These are phyloP conservation scores for Aspergillus glaucus DNA, from an alignment of 2,329 filamentous ascomycete genomes.

Conservation along the genomic window DNA sequence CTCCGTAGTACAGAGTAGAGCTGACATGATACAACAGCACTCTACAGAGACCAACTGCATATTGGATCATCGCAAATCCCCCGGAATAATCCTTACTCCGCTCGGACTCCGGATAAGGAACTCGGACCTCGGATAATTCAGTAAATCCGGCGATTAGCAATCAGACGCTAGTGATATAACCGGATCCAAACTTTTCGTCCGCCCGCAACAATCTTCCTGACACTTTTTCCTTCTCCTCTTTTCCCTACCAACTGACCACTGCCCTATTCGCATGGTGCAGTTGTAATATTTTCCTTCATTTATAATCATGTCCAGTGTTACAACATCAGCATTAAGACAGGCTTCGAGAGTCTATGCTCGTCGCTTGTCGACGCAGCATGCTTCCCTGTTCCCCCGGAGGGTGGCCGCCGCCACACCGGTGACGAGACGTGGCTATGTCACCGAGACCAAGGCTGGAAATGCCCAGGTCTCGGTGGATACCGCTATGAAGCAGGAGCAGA, in stretches of 20 bases:
- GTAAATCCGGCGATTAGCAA: background rate
- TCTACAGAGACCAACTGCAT: too few relatives aligned
- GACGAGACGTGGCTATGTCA: conserved; percentile 66
- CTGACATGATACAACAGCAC: too few relatives aligned
- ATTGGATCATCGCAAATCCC: too few relatives aligned
- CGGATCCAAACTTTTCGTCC: conserved; percentile 20
- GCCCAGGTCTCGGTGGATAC: conserved; percentile 76
- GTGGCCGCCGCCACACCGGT: conserved; percentile 29
- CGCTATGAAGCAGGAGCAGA: conserved; percentile 79
- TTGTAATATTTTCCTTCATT: conserved; percentile 11
- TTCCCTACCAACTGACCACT: conserved; percentile 17
- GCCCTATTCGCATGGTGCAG: conserved; percentile 13
- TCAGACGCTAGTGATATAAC: conserved; percentile 16
- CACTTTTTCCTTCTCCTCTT: conserved; percentile 2
- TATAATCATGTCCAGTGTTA: conserved; percentile 55
- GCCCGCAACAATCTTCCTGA: conserved; percentile 11
- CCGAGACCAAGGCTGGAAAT: conserved; percentile 62
- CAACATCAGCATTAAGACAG: conserved; percentile 67
- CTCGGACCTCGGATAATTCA: too few relatives aligned
- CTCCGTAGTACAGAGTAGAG: too few relatives aligned
- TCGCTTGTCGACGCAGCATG: conserved; percentile 36
- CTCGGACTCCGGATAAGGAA: too few relatives aligned
- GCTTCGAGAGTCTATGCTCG: conserved; percentile 56
- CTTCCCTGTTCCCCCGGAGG: conserved; percentile 35
- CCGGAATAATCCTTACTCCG: too few relatives aligned